phyloP scores from a whole-genome alignment of 371 early-diverging fungal species.

The Mycotypha africana region DNA sequence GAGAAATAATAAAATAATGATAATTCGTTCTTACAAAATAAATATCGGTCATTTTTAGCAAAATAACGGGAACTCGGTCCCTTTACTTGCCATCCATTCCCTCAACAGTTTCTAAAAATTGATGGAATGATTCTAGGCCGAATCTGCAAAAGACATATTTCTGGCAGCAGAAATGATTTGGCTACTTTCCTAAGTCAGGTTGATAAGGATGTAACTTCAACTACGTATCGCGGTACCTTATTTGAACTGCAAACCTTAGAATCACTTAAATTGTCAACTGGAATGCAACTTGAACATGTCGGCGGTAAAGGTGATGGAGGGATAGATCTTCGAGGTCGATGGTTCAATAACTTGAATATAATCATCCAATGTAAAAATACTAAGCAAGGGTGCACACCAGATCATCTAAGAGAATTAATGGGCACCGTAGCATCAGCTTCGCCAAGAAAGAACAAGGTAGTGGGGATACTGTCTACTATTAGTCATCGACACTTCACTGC shows the following conservation, averaged over 20 bases:
- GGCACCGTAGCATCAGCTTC: constrained; percentile 18
- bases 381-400: constrained; percentile 37
- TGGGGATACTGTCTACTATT: constrained; percentile 29
- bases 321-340: constrained; percentile 33
- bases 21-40: too few relatives aligned
- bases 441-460: not conserved
- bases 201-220: constrained; percentile 18
- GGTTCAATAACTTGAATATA: constrained; percentile 16
- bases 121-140: too few relatives aligned
- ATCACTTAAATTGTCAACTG: constrained; percentile 15
- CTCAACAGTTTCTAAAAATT: too few relatives aligned
- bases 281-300: constrained; percentile 31
- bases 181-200: constrained; percentile 4
- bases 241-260: constrained; percentile 37
- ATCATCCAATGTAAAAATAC: constrained; percentile 35
- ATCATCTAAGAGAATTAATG: constrained; percentile 31
- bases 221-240: constrained; percentile 27
- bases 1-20: too few relatives aligned
- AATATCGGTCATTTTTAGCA: too few relatives aligned
- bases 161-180: constrained; percentile 2
- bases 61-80: too few relatives aligned
- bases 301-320: constrained; percentile 42
- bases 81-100: too few relatives aligned
- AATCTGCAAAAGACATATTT: too few relatives aligned
- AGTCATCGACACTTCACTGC: constrained; percentile 21